phyloP scores from a whole-genome alignment of 768 basidiomycete species.

The Tulasnella calospora region DNA sequence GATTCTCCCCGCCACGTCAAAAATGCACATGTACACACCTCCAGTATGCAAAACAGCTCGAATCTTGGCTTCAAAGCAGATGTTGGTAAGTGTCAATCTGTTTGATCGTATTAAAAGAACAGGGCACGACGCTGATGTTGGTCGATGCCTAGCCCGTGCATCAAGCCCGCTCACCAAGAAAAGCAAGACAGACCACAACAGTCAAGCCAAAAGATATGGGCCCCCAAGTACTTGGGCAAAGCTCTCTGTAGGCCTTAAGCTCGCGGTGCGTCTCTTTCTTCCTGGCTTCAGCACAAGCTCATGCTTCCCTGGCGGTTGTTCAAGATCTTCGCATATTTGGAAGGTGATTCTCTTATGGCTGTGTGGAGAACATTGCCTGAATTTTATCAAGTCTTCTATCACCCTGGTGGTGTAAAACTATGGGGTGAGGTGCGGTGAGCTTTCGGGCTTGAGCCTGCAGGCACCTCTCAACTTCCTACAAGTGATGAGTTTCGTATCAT shows the following conservation, averaged over 20 bases:
- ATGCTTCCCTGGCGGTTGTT: background rate
- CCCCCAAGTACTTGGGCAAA: background rate
- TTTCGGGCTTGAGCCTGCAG: background rate
- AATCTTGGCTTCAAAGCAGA: too few species aligned
- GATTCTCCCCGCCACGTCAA: too few species aligned
- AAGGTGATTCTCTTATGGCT: background rate
- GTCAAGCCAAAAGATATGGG: accelerated
- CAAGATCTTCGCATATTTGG: background rate
- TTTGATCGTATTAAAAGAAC: too few species aligned
- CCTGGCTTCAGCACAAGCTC: background rate
- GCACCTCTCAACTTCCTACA: background rate
- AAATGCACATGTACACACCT: too few species aligned
- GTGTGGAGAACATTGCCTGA: background rate
- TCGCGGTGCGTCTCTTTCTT: background rate
- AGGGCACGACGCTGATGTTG: background rate
- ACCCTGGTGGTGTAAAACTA: background rate
- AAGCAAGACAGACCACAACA: background rate
- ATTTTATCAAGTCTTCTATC: background rate
- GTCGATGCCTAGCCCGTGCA: too few species aligned
- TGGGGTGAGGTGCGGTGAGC: background rate
- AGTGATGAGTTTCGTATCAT: background rate
- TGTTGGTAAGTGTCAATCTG: too few species aligned
- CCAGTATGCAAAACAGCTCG: too few species aligned
- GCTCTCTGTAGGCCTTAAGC: background rate
- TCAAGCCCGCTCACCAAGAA: background rate